A percentile compares a stretch with the other conserved stretches of the same genome.
These are phyloP conservation scores for Aureobasidium sp. DNA, from an alignment of 2,329 filamentous ascomycete species.

Conservation along the genomic window DNA sequence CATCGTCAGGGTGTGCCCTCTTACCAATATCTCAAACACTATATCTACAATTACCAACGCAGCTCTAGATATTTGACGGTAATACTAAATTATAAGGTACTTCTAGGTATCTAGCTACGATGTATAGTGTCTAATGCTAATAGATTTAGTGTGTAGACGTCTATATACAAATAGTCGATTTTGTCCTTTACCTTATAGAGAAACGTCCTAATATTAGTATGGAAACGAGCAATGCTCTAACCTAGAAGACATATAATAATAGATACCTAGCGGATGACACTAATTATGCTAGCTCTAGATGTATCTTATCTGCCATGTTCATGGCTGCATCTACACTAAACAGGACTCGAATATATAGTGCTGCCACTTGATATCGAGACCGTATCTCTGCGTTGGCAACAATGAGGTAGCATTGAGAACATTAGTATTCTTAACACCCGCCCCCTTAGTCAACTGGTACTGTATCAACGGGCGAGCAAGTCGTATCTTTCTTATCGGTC, in stretches of 20 bases:
- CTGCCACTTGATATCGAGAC: not conserved
- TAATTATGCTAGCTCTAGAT: no score
- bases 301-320: no score
- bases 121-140: not conserved
- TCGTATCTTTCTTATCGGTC: not conserved
- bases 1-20: not conserved
- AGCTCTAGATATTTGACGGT: not conserved
- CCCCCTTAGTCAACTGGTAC: not conserved
- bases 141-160: not conserved
- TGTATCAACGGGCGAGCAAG: not conserved
- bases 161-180: not conserved
- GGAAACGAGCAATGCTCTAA: not conserved
- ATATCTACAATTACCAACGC: no score
- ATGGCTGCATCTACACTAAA: not conserved
- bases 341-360: not conserved
- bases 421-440: not conserved
- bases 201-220: rapidly evolving
- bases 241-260: no score
- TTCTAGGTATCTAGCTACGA: no score
- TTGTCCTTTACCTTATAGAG: no score
- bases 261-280: not conserved
- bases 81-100: not conserved
- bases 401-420: not conserved
- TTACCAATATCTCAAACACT: not conserved
- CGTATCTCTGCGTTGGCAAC: not conserved